phyloP scores from a whole-genome alignment of 331 rosid species.

The Saraca asoca region DNA sequence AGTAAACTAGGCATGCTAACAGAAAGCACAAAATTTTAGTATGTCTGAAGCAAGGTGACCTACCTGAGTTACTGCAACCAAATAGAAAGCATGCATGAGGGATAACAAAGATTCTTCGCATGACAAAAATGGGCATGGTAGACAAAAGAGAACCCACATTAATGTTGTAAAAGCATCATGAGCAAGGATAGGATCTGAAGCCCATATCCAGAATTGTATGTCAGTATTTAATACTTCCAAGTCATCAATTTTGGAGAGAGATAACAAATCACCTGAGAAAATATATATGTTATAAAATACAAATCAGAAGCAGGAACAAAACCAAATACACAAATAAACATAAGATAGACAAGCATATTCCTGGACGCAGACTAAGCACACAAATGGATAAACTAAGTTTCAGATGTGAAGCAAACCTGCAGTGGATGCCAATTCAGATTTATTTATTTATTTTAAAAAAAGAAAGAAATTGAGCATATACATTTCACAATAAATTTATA shows the following conservation, averaged over 20 bases:
- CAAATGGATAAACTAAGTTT: too few species aligned
- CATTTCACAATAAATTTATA: too few species aligned
- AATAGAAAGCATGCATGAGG: constrained; percentile 83
- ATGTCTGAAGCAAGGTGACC: constrained; percentile 21
- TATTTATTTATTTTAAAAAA: neutral
- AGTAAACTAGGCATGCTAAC: neutral
- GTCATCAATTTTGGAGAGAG: constrained; percentile 56
- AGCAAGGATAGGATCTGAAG: constrained; percentile 83
- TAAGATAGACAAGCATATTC: neutral
- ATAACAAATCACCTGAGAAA: constrained; percentile 58
- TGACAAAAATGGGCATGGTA: constrained; percentile 76
- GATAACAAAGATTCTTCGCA: constrained; percentile 81
- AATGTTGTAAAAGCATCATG: constrained; percentile 86
- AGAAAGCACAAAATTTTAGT: constrained; percentile 22
- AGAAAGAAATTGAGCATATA: too few species aligned
- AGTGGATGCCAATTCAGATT: constrained; percentile 3
- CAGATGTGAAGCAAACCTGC: too few species aligned
- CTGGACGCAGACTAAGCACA: too few species aligned
- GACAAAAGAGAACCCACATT: constrained; percentile 96
- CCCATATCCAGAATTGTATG: constrained; percentile 73
- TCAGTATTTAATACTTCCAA: constrained; percentile 49
- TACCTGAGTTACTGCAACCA: constrained; percentile 87
- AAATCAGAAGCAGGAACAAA: constrained; percentile 15
- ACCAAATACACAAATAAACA: constrained; percentile 7
- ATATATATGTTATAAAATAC: constrained; percentile 22